Evolutionary conservation across 2,329 filamentous ascomycete genomes (phyloP).

Genomic region (Epichloe typhina): DNA sequence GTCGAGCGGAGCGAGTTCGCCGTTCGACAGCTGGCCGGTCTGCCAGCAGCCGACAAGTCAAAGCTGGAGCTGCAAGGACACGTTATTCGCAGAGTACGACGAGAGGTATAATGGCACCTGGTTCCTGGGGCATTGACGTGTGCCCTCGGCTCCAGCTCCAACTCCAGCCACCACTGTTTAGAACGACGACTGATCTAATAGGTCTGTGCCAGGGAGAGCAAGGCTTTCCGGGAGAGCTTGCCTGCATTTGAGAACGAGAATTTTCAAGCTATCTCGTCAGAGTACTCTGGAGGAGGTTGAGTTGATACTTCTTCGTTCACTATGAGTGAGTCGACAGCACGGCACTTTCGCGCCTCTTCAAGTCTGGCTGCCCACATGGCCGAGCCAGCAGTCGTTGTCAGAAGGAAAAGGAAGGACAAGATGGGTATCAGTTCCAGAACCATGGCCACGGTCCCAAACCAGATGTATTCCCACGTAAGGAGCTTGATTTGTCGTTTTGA

Average conservation of each 20-base stretch:
- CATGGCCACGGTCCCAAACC: conserved; percentile 83
- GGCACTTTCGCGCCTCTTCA: conserved; percentile 40
- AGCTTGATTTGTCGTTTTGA: conserved; percentile 54
- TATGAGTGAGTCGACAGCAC: conserved; percentile 6
- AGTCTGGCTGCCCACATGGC: conserved; percentile 76
- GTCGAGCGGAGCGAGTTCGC: not conserved
- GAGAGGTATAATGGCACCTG: not conserved
- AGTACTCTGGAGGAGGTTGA: conserved; percentile 16
- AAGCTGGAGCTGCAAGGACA: not conserved
- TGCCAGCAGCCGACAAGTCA: too few relatives aligned
- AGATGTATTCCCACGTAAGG: conserved; percentile 72
- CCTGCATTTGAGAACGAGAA: not conserved
- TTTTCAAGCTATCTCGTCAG: conserved; percentile 11
- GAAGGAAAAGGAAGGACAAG: conserved; percentile 83
- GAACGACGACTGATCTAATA: not conserved
- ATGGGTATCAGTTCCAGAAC: conserved; percentile 77
- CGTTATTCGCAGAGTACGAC: not conserved
- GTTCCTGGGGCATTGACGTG: not conserved
- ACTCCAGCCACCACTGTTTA: too few relatives aligned
- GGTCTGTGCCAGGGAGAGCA: not conserved
- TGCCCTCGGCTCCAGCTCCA: not conserved
- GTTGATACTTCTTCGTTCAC: conserved; percentile 8
- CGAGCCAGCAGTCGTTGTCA: conserved; percentile 75
- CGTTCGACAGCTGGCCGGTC: not conserved
- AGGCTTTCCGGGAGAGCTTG: not conserved